Evolutionary conservation across 495 filamentous ascomycete species (phyloP).

Genomic region (Oleoguttula mirabilis): DNA sequence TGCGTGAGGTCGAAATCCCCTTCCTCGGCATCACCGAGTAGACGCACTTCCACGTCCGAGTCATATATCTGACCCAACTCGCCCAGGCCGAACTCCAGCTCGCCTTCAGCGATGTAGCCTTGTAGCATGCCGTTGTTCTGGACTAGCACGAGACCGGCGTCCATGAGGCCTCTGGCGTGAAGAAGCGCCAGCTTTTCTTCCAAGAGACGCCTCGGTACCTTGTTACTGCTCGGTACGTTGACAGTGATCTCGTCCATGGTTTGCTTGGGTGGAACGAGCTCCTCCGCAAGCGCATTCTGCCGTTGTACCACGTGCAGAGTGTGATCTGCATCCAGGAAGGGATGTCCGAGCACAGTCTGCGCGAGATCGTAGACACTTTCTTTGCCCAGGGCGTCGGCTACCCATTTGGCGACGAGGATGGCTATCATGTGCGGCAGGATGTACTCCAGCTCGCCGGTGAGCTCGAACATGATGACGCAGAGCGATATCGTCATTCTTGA

Average conservation of each 20-base stretch:
- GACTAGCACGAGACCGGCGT: constrained; percentile 44
- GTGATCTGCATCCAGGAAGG: constrained; percentile 43
- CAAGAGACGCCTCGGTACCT: constrained; percentile 33
- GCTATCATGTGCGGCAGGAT: constrained; percentile 47
- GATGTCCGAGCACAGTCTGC: constrained; percentile 44
- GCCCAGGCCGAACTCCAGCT: constrained; percentile 41
- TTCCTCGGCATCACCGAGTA: constrained; percentile 32
- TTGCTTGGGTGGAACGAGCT: constrained; percentile 39
- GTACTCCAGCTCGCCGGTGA: constrained; percentile 33
- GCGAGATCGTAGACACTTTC: constrained; percentile 47
- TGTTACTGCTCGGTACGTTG: constrained; percentile 33
- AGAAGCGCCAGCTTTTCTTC: constrained; percentile 37
- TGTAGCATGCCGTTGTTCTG: constrained; percentile 36
- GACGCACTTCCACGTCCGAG: constrained; percentile 29
- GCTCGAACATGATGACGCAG: constrained; percentile 48
- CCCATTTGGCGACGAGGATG: constrained; percentile 48
- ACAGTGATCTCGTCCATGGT: constrained; percentile 48
- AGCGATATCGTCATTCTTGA: constrained; percentile 48
- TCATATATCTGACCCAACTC: constrained; percentile 27
- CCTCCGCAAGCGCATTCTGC: constrained; percentile 31
- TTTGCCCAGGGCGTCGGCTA: constrained; percentile 39
- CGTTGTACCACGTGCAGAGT: constrained; percentile 31
- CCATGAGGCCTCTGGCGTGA: constrained; percentile 40
- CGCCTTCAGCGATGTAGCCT: constrained; percentile 43
- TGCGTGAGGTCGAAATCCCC: constrained; percentile 31